A percentile compares a stretch with the other conserved stretches of the same genome.
These are phyloP conservation scores for Epichloe baconii DNA, from an alignment of 2,329 filamentous ascomycete genomes.

Conservation along the genomic window DNA sequence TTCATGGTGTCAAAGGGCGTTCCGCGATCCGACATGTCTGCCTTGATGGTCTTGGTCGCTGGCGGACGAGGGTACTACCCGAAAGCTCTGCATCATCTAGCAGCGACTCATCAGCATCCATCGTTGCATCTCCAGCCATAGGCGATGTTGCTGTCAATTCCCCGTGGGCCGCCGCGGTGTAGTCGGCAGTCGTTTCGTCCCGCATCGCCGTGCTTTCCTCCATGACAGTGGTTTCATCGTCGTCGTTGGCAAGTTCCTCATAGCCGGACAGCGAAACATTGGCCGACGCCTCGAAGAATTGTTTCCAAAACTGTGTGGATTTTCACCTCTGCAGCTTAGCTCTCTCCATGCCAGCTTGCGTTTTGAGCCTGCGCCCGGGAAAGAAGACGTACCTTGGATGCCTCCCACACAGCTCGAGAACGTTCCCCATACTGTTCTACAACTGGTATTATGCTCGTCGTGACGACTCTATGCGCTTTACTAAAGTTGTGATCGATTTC, in stretches of 20 bases:
- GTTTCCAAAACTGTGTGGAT: constrained; percentile 78
- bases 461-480: constrained; percentile 90
- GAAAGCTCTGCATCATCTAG: constrained; percentile 51
- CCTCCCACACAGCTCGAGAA: constrained; percentile 90
- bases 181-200: constrained; percentile 39
- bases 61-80: constrained; percentile 53
- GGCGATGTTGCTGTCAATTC: constrained; percentile 23
- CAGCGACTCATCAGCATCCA: constrained; percentile 46
- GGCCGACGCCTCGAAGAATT: constrained; percentile 97
- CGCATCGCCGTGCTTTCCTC: constrained; percentile 42
- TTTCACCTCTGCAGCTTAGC: background rate
- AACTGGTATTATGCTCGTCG: constrained; percentile 78
- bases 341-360: background rate
- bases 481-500: constrained; percentile 99
- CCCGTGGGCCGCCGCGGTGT: constrained; percentile 29
- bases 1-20: constrained; percentile 68
- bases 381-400: constrained; percentile 57
- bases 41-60: constrained; percentile 33
- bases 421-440: constrained; percentile 94
- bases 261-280: constrained; percentile 95
- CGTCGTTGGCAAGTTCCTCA: constrained; percentile 63
- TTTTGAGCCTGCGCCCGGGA: background rate
- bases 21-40: constrained; percentile 50
- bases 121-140: constrained; percentile 21
- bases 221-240: constrained; percentile 42